phyloP scores from a whole-genome alignment of 1,284 basidiomycete genomes.

The Boletellus sp. region DNA sequence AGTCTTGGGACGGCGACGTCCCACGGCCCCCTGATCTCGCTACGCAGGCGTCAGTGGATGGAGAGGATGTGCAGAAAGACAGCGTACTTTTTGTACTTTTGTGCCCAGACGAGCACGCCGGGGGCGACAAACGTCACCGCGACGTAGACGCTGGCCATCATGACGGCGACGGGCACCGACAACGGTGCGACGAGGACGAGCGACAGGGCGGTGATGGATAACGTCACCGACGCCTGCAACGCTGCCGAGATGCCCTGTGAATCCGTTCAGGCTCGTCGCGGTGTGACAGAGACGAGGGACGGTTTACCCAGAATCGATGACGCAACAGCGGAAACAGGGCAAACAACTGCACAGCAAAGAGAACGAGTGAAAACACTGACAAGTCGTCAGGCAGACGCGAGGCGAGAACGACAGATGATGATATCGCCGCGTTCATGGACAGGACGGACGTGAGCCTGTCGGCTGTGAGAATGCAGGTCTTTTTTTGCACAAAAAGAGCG shows the following conservation, averaged over 20 bases:
- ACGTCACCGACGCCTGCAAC: slow-evolving; percentile 51
- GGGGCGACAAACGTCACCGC: slow-evolving; percentile 71
- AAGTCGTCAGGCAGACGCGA: slow-evolving; percentile 82
- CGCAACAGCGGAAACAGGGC: slow-evolving; percentile 83
- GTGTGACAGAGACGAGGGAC: slow-evolving; percentile 10
- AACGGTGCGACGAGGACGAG: slow-evolving; percentile 50
- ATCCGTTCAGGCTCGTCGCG: slow-evolving; percentile 18
- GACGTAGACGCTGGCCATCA: slow-evolving; percentile 49
- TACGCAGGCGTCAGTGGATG: slow-evolving; percentile 29
- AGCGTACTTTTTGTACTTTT: slow-evolving; percentile 76
- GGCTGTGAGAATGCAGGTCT: slow-evolving; percentile 18
- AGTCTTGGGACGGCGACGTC: slow-evolving; percentile 55
- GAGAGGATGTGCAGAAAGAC: not conserved
- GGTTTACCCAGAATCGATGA: slow-evolving; percentile 70
- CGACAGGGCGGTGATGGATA: slow-evolving; percentile 44
- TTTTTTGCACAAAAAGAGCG: slow-evolving; percentile 13
- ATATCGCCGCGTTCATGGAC: slow-evolving; percentile 93
- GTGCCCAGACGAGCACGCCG: slow-evolving; percentile 72
- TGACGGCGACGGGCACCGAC: slow-evolving; percentile 49
- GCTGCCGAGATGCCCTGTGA: slow-evolving; percentile 43
- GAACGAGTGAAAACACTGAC: slow-evolving; percentile 86
- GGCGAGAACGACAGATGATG: slow-evolving; percentile 90
- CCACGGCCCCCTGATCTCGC: slow-evolving; percentile 52
- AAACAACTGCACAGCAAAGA: slow-evolving; percentile 85
- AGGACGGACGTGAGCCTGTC: slow-evolving; percentile 82